phyloP scores from a whole-genome alignment of 352 stramenopile genomes.

The Phytopythium boreale region DNA sequence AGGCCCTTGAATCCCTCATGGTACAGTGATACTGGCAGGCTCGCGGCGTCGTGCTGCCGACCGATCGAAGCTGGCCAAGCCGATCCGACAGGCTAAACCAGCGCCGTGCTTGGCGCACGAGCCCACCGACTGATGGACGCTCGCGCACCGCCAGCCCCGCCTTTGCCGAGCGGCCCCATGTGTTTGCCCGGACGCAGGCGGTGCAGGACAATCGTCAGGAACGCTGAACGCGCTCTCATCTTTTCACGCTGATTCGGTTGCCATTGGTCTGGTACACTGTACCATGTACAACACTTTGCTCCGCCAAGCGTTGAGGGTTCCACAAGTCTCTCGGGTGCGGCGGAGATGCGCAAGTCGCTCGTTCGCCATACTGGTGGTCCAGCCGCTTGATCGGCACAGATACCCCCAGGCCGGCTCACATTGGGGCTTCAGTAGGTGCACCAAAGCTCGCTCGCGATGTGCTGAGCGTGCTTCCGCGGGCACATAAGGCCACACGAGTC shows the following conservation, averaged over 20 bases:
- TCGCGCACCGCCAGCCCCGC: background rate
- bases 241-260: no score
- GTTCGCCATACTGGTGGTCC: background rate
- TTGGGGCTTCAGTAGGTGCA: background rate
- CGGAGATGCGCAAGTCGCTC: background rate
- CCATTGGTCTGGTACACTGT: no score
- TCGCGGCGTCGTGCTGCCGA: no score
- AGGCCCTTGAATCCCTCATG: no score
- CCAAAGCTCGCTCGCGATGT: background rate
- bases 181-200: background rate
- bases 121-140: no score
- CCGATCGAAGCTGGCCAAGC: no score
- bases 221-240: no score
- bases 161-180: background rate
- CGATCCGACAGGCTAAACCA: no score
- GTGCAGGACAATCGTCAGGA: background rate
- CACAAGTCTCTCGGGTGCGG: background rate
- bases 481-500: no score
- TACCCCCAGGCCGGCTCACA: background rate
- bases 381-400: background rate
- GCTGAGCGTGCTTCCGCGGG: background rate
- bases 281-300: no score
- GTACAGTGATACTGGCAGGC: no score
- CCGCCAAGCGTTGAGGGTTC: background rate
- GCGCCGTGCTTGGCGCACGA: no score